A percentile compares a stretch with the other conserved stretches of the same genome.
These are phyloP conservation scores for Pisolithus microcarpus DNA, from an alignment of 768 basidiomycete genomes.

Conservation along the genomic window DNA sequence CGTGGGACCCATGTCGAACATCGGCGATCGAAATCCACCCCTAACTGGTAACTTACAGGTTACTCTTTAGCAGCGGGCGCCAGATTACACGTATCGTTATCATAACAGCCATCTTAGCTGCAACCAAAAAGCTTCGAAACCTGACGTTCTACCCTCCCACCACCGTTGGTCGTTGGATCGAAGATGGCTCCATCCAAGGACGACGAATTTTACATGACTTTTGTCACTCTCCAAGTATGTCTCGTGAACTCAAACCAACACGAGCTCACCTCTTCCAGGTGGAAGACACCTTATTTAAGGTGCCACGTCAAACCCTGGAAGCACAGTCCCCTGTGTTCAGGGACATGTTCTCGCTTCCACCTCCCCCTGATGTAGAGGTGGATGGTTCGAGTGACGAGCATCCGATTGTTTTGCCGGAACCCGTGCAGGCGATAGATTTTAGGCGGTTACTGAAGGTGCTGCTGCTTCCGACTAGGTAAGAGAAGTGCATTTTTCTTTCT, in stretches of 20 bases:
- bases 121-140: too few species aligned
- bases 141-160: too few species aligned
- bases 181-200: conserved; percentile 1
- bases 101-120: too few species aligned
- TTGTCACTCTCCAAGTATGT: conserved; percentile 11
- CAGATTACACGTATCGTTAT: too few species aligned
- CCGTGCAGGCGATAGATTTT: conserved; percentile 19
- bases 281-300: conserved; percentile 19
- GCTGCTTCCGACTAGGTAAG: conserved; percentile 11
- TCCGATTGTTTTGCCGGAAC: conserved; percentile 17
- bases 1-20: too few species aligned
- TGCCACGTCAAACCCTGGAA: conserved; percentile 20
- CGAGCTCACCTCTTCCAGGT: conserved; percentile 12
- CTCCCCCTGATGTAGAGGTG: not conserved
- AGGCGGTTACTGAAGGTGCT: conserved; percentile 19
- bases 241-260: not conserved
- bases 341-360: conserved; percentile 20
- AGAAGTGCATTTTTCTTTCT: not conserved
- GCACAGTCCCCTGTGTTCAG: conserved; percentile 19
- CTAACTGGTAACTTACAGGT: too few species aligned
- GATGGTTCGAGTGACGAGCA: conserved; percentile 16
- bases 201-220: conserved; percentile 11
- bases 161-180: too few species aligned
- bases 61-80: too few species aligned
- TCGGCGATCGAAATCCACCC: too few species aligned